A percentile compares a stretch with the other conserved stretches of the same genome.
These are phyloP conservation scores for Domatiomyces globalis DNA, from an alignment of 2,329 filamentous ascomycete genomes.

Conservation along the genomic window DNA sequence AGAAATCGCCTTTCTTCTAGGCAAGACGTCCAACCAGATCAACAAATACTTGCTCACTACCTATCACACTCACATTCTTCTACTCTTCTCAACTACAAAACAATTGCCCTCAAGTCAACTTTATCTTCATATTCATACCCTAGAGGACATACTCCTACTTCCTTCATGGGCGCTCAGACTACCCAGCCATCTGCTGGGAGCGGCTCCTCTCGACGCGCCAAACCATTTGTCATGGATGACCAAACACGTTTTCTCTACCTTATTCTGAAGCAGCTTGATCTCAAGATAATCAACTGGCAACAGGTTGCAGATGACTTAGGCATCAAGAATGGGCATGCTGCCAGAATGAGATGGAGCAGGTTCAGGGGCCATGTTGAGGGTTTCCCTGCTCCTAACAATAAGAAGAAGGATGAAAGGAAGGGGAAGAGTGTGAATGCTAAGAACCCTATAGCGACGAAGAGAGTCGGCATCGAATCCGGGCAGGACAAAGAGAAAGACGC, in stretches of 20 bases:
- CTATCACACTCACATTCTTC: background rate
- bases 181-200: background rate
- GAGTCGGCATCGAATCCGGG: background rate
- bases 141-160: background rate
- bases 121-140: background rate
- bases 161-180: background rate
- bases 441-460: slow-evolving; percentile 2
- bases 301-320: slow-evolving; percentile 35
- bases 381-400: slow-evolving; percentile 15
- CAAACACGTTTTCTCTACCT: slow-evolving; percentile 40
- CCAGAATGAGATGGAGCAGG: slow-evolving; percentile 43
- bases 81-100: background rate
- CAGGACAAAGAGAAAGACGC: slow-evolving; percentile 1
- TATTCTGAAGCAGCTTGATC: slow-evolving; percentile 41
- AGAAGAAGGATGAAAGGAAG: slow-evolving; percentile 10
- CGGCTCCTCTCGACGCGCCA: background rate
- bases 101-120: background rate
- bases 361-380: slow-evolving; percentile 42
- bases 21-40: background rate
- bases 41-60: background rate
- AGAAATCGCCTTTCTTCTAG: background rate
- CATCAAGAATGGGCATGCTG: slow-evolving; percentile 43
- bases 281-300: slow-evolving; percentile 42
- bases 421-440: slow-evolving; percentile 5
- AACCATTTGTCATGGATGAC: slow-evolving; percentile 24